phyloP scores from a whole-genome alignment of 1,284 basidiomycete species.

The Leccinum subrobustum region DNA sequence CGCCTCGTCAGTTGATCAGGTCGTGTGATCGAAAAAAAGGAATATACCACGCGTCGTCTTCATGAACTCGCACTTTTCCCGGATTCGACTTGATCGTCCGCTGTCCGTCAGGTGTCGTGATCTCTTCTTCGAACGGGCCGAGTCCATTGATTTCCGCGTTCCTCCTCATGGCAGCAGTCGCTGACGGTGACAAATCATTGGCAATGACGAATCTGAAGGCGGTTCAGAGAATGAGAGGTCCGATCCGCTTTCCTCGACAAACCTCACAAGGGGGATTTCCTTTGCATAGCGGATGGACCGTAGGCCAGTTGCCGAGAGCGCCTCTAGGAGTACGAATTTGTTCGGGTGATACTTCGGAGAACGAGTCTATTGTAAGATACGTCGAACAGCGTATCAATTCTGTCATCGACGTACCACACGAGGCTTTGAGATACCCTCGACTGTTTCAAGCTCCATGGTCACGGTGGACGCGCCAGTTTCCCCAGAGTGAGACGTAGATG shows the following conservation, averaged over 20 bases:
- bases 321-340: constrained; percentile 87
- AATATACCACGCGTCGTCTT: constrained; percentile 89
- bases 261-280: constrained; percentile 93
- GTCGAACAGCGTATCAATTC: not conserved
- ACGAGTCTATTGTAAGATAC: not conserved
- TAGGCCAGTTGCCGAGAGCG: constrained; percentile 93
- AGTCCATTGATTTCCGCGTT: constrained; percentile 92
- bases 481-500: not conserved
- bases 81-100: constrained; percentile 19
- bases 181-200: constrained; percentile 87
- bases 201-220: constrained; percentile 76
- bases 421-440: constrained; percentile 11
- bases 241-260: constrained; percentile 8
- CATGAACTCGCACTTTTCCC: constrained; percentile 78
- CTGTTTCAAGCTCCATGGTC: constrained; percentile 3
- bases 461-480: not conserved
- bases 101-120: constrained; percentile 19
- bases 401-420: constrained; percentile 24
- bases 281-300: constrained; percentile 97
- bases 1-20: not conserved
- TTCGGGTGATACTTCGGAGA: constrained; percentile 50
- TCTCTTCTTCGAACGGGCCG: constrained; percentile 38
- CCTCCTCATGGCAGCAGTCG: constrained; percentile 83
- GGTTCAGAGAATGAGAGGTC: constrained; percentile 5
- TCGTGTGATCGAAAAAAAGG: not conserved